Conservation (phyloP, 2,329 filamentous ascomycete genomes). For the Microdochium trichocladiopsis region DNA sequence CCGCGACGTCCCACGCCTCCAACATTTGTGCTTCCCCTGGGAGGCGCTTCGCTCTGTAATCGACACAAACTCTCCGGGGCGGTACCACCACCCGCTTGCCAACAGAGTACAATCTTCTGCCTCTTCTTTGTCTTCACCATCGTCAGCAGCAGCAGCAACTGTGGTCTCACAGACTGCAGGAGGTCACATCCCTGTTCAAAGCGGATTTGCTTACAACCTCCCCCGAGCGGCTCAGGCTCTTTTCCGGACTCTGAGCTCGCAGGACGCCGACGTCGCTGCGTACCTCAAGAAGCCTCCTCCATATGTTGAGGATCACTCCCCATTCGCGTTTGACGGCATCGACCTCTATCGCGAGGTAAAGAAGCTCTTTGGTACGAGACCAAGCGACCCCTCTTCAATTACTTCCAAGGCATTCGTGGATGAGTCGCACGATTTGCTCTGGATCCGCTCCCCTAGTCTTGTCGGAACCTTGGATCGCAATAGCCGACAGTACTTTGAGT, state of each 20-base stretch:
- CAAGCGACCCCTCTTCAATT: background rate
- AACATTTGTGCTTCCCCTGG: conserved; percentile 5
- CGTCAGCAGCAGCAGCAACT: background rate
- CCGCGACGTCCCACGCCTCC: background rate
- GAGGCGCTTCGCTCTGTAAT: conserved; percentile 4
- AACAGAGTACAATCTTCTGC: too few species aligned
- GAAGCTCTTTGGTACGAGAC: background rate
- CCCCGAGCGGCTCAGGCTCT: conserved; percentile 3
- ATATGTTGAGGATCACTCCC: background rate
- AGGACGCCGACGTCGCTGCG: conserved; percentile 2
- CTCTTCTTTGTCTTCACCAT: background rate
- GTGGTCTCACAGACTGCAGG: background rate
- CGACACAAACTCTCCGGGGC: conserved; percentile 1
- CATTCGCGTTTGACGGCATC: background rate
- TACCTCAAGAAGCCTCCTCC: conserved; percentile 4
- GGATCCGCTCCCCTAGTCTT: background rate
- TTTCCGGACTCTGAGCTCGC: conserved; percentile 2
- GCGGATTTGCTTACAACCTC: conserved; percentile 1
- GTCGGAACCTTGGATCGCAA: background rate
- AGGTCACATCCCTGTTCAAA: background rate
- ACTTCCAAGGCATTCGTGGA: background rate
- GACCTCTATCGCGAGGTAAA: conserved; percentile 1
- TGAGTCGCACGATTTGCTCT: background rate
- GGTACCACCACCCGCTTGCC: too few species aligned
- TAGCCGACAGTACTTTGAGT: background rate